These are phyloP conservation scores for Metschnikowia shivogae DNA, from an alignment of 805 yeast species.

Conservation along the genomic window DNA sequence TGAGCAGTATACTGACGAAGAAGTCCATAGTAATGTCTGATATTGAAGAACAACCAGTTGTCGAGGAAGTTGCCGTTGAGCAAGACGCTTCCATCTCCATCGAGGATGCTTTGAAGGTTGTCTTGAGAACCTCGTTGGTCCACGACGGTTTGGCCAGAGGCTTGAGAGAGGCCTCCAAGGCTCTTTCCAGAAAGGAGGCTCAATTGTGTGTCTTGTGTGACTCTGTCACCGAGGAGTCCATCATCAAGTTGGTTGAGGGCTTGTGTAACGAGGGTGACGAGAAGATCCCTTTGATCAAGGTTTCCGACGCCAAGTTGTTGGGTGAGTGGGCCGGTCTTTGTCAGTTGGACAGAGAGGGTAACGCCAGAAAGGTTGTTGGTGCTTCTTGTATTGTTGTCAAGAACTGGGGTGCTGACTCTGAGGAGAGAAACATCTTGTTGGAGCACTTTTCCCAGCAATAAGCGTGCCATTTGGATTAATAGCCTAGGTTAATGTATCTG, in stretches of 20 bases:
- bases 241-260: slow-evolving; percentile 97
- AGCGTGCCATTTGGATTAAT: slow-evolving; percentile 15
- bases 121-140: slow-evolving; percentile 94
- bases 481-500: neutral
- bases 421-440: slow-evolving; percentile 92
- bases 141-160: slow-evolving; percentile 99
- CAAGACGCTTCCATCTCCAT: slow-evolving; percentile 88
- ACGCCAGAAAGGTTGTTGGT: slow-evolving; percentile 99
- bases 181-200: slow-evolving; percentile 95
- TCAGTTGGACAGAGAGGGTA: slow-evolving; percentile 99
- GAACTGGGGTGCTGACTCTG: slow-evolving; percentile 99
- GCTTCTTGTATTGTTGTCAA: slow-evolving; percentile 99
- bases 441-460: slow-evolving; percentile 93
- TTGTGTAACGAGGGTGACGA: slow-evolving; percentile 96
- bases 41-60: slow-evolving; percentile 82
- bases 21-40: slow-evolving; percentile 82
- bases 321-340: slow-evolving; percentile 99
- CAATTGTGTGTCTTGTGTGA: slow-evolving; percentile 96
- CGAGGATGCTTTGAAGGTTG: slow-evolving; percentile 98
- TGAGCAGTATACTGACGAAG: slow-evolving; percentile 58
- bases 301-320: slow-evolving; percentile 97
- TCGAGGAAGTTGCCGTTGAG: slow-evolving; percentile 79
- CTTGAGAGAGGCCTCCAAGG: slow-evolving; percentile 99
- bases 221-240: slow-evolving; percentile 96
- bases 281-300: slow-evolving; percentile 97